Percentiles rank a stretch among this genome's conserved stretches.
Evolutionary conservation across 1,284 basidiomycete genomes (phyloP).

Genomic region (Puccinia hordei): DNA sequence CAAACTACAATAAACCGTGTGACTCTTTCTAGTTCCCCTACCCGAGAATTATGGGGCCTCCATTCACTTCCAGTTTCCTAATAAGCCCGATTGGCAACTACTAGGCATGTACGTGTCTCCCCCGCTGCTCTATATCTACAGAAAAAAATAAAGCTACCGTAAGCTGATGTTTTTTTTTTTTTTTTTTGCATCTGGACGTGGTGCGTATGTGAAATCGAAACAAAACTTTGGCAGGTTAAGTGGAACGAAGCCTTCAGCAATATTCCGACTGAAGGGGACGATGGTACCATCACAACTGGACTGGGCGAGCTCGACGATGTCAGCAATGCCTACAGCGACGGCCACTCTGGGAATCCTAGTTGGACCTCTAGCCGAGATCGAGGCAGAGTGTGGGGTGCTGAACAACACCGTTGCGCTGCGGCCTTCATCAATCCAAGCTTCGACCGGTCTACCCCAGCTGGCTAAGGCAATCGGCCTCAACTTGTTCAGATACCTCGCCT

Average conservation of each 20-base stretch:
- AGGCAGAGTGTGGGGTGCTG: slow-evolving; percentile 56
- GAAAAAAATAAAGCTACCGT: neutral
- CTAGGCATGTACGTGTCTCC: slow-evolving; percentile 75
- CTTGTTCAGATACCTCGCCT: slow-evolving; percentile 79
- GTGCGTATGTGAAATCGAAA: no score
- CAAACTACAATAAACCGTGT: slow-evolving; percentile 1
- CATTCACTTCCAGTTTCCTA: slow-evolving; percentile 84
- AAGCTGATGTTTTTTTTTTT: slow-evolving; percentile 19
- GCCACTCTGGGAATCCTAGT: slow-evolving; percentile 73
- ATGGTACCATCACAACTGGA: slow-evolving; percentile 59
- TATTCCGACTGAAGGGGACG: slow-evolving; percentile 77
- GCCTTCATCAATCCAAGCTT: slow-evolving; percentile 28
- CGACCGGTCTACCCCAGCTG: slow-evolving; percentile 54
- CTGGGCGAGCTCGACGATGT: neutral
- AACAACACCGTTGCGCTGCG: slow-evolving; percentile 6
- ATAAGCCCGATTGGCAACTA: slow-evolving; percentile 73
- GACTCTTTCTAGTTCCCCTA: slow-evolving; percentile 68
- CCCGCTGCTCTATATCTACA: neutral
- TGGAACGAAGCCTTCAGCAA: slow-evolving; percentile 85
- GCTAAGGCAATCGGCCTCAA: slow-evolving; percentile 73
- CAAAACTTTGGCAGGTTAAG: slow-evolving; percentile 69
- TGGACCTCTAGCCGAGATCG: slow-evolving; percentile 65
- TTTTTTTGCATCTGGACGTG: slow-evolving; percentile 20
- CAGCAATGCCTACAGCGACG: slow-evolving; percentile 59
- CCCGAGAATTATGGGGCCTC: slow-evolving; percentile 85